phyloP scores from a whole-genome alignment of 2,329 filamentous ascomycete genomes.

The Cercospora citrullina region DNA sequence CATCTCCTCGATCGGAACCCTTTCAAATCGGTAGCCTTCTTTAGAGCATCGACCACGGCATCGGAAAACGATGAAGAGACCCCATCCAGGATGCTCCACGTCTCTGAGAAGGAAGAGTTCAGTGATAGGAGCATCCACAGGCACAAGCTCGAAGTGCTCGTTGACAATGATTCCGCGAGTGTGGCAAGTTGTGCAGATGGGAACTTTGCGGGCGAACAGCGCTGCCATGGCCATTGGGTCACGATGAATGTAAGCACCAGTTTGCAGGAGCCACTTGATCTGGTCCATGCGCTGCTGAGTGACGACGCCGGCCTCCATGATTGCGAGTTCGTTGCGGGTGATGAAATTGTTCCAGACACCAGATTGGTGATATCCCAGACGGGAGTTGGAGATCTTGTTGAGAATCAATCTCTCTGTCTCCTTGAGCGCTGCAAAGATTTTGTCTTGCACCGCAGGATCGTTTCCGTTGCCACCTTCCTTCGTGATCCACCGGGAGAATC shows the following conservation, averaged over 20 bases:
- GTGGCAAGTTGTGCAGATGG: constrained; percentile 13
- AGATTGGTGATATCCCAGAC: neutral
- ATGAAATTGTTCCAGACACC: constrained; percentile 10
- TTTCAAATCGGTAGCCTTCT: neutral
- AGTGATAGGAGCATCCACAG: neutral
- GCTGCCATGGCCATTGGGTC: constrained; percentile 19
- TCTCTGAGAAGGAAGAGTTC: constrained; percentile 16
- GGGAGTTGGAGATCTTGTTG: constrained; percentile 15
- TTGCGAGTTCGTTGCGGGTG: neutral
- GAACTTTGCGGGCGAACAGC: constrained; percentile 16
- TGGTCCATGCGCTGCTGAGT: constrained; percentile 13
- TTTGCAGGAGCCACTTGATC: constrained; percentile 14
- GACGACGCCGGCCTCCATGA: constrained; percentile 17
- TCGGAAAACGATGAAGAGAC: constrained; percentile 18
- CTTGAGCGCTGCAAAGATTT: neutral
- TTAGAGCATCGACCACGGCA: constrained; percentile 2
- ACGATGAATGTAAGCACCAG: constrained; percentile 10
- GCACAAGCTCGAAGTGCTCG: constrained; percentile 11
- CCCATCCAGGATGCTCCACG: constrained; percentile 11
- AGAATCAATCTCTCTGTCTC: neutral
- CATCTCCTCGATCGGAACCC: neutral
- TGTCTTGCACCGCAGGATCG: neutral
- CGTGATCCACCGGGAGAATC: neutral
- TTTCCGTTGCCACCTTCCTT: neutral
- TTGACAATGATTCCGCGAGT: constrained; percentile 13